Evolutionary conservation across 768 basidiomycete species (phyloP).

Genomic region (Candolleomyces aberdarensis): DNA sequence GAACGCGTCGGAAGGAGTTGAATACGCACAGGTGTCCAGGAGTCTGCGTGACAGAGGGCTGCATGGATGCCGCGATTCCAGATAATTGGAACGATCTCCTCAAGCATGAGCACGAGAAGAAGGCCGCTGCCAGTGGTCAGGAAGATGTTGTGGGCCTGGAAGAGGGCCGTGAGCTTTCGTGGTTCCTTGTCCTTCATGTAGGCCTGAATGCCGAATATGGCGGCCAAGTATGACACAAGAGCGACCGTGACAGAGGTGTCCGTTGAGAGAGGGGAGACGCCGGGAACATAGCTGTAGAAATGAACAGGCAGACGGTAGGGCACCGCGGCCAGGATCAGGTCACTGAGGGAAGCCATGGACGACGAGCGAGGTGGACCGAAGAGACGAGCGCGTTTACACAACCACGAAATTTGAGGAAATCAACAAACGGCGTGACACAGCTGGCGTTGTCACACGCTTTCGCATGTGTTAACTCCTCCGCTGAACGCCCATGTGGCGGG

Average conservation of each 20-base stretch:
- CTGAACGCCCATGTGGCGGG: neutral
- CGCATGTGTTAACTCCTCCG: slow-evolving; percentile 19
- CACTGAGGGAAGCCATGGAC: slow-evolving; percentile 71
- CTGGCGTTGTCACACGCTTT: slow-evolving; percentile 9
- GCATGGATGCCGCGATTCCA: slow-evolving; percentile 69
- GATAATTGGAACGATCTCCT: slow-evolving; percentile 84
- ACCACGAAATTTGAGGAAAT: slow-evolving; percentile 25
- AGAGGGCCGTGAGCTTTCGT: slow-evolving; percentile 74
- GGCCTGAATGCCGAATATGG: slow-evolving; percentile 82
- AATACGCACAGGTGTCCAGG: slow-evolving; percentile 84
- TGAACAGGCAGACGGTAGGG: slow-evolving; percentile 58
- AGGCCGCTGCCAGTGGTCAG: slow-evolving; percentile 83
- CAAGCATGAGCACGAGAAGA: slow-evolving; percentile 83
- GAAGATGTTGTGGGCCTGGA: slow-evolving; percentile 89
- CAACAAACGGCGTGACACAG: slow-evolving; percentile 19
- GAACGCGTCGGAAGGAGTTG: slow-evolving; percentile 12
- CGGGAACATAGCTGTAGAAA: slow-evolving; percentile 63
- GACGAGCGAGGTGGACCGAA: slow-evolving; percentile 23
- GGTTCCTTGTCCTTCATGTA: slow-evolving; percentile 79
- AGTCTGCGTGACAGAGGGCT: slow-evolving; percentile 69
- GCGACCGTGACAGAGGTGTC: slow-evolving; percentile 66
- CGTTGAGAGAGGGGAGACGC: slow-evolving; percentile 81
- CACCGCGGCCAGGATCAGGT: slow-evolving; percentile 58
- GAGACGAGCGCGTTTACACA: slow-evolving; percentile 8
- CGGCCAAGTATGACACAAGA: slow-evolving; percentile 77